Percentiles rank a stretch among this genome's conserved stretches.
These are phyloP conservation scores for Mariannaea sp. DNA, from an alignment of 2,329 filamentous ascomycete genomes.

Conservation along the genomic window DNA sequence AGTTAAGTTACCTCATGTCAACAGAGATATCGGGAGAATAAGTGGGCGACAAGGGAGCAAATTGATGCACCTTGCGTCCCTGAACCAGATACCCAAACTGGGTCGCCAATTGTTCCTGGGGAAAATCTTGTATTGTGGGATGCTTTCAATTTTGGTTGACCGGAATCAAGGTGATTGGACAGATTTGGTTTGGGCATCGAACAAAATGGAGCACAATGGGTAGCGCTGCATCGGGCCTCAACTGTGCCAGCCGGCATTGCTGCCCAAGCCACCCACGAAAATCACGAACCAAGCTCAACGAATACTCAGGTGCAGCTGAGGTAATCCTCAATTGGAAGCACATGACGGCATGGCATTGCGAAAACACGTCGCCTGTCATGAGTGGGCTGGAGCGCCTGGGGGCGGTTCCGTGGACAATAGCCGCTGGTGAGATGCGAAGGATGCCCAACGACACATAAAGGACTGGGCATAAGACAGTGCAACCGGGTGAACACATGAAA, in stretches of 20 bases:
- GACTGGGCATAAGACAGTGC: slow-evolving; percentile 31
- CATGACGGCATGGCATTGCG: slow-evolving; percentile 27
- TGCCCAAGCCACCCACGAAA: slow-evolving; percentile 43
- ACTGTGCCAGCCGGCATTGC: slow-evolving; percentile 45
- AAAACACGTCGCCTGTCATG: slow-evolving; percentile 37
- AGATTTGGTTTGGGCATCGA: slow-evolving; percentile 32
- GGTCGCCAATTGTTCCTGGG: slow-evolving; percentile 19
- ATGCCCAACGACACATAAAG: slow-evolving; percentile 31
- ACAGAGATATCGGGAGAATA: slow-evolving; percentile 14
- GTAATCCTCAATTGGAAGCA: slow-evolving; percentile 30
- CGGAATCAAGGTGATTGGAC: slow-evolving; percentile 32
- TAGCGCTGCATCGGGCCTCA: slow-evolving; percentile 42
- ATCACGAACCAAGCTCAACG: slow-evolving; percentile 11
- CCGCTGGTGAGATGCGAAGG: slow-evolving; percentile 25
- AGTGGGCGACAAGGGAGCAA: slow-evolving; percentile 5
- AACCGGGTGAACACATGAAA: slow-evolving; percentile 24
- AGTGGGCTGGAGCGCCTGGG: slow-evolving; percentile 24
- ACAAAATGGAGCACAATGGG: slow-evolving; percentile 29
- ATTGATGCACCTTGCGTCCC: slow-evolving; percentile 8
- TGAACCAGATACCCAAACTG: slow-evolving; percentile 22
- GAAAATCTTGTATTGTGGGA: slow-evolving; percentile 21
- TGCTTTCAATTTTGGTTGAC: slow-evolving; percentile 23
- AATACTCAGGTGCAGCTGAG: slow-evolving; percentile 32
- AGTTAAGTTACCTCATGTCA: background rate
- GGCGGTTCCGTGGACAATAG: slow-evolving; percentile 12